These are phyloP conservation scores for Peronospora destructor DNA, from an alignment of 352 stramenopile genomes.

Conservation along the genomic window DNA sequence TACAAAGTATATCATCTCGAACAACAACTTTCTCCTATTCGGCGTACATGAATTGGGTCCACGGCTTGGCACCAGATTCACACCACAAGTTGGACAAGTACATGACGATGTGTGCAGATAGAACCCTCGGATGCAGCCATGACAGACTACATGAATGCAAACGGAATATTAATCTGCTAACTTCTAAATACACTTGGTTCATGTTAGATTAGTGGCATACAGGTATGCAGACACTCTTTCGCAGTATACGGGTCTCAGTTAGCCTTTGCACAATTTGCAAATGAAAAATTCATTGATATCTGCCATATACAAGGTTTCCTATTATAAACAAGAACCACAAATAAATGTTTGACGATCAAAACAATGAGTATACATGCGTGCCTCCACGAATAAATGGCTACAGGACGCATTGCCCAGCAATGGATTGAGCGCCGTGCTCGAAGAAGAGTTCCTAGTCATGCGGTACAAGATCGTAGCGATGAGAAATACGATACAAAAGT, in stretches of 20 bases:
- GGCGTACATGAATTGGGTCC: constrained; percentile 47
- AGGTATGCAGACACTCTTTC: constrained; percentile 76
- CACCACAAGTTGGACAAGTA: constrained; percentile 43
- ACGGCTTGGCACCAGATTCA: constrained; percentile 44
- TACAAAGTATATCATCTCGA: not conserved
- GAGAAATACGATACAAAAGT: no score
- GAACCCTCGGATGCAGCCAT: constrained; percentile 48
- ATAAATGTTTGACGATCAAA: not conserved
- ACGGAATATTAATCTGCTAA: not conserved
- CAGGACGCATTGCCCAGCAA: constrained; percentile 22
- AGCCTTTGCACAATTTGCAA: constrained; percentile 62
- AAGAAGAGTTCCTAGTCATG: no score
- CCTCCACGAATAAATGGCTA: constrained; percentile 31
- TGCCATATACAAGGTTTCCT: constrained; percentile 43
- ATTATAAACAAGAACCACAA: constrained; percentile 9
- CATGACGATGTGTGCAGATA: constrained; percentile 32
- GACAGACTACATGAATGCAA: constrained; percentile 40
- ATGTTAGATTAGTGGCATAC: constrained; percentile 24
- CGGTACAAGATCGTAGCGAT: no score
- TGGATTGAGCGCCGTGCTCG: constrained; percentile 7
- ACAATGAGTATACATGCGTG: constrained; percentile 17
- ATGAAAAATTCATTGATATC: constrained; percentile 53
- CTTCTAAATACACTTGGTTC: not conserved
- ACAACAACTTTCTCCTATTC: no score
- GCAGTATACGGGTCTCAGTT: constrained; percentile 67